Base-by-base conservation (phyloP, 139 green algal species). In the Chlamydomonas sp. region DNA sequence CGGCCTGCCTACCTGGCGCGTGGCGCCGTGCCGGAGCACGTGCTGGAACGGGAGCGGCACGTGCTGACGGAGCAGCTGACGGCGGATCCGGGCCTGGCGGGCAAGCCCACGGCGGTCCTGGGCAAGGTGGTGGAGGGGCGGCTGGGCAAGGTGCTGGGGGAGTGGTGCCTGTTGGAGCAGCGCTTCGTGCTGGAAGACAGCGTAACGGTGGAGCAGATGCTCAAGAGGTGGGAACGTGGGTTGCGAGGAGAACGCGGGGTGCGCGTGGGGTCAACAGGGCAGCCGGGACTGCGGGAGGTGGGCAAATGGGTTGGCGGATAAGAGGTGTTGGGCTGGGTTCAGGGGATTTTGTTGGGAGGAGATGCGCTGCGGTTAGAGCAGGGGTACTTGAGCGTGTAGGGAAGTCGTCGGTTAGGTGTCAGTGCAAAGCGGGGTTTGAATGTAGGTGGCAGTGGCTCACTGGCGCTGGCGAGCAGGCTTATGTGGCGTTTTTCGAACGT, bases 61-160 rank as follows among this genome's bases (percentile, higher is more conserved):
- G 17, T 95, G 17, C 81, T 95, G 14, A 68, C 60, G 71, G 60
- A 90, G 78, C 92, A 94, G 80, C 80, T 91, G 78, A 59, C 69
- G 20, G 64, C 64, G 63, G 67, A 64, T 57, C 49, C 61, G 67
- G 49, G 7, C 8, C 67, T 72, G 10, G 31, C 57, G 58, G 72
- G 63, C 57, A 78, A 80, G 62, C 80, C 66, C 7, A 84, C 87
- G 58, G 86, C 90, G 31, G 94, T 99, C 18, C 84, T 99, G 15
- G 91, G 95, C 17, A 98, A 97, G 79, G 97, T 99, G 88, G 93
- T 98, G 10, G 84, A 94, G 61, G 97, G 97, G 8, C 92, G 96
- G 31, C 79, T 99, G 18, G 77, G 86, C 72, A 99, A 99, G 90
- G 96, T 89, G 62, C 72, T 87, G 61, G 72, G 17, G 4, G 83